Percentiles rank a stretch among this genome's conserved stretches.
phyloP scores from a whole-genome alignment of 129 eudicot genomes.

The Flaveria brownii region DNA sequence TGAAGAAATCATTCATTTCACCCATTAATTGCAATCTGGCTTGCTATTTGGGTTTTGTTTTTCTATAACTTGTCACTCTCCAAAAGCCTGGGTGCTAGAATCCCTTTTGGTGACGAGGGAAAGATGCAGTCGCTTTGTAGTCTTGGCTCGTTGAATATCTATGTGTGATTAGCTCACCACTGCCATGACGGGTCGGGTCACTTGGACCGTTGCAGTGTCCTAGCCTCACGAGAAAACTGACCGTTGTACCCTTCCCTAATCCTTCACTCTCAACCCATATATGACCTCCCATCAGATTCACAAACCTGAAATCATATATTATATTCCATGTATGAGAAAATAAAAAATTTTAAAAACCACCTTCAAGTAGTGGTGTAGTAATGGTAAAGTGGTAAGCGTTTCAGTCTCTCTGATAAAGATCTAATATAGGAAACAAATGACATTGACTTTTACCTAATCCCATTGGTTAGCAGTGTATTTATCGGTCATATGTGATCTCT shows the following conservation, averaged over 20 bases:
- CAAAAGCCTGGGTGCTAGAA: background rate
- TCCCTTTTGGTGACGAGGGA: constrained; percentile 22
- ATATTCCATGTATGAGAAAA: background rate
- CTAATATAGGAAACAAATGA: background rate
- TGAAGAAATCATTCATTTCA: background rate
- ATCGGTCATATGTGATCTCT: background rate
- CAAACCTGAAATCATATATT: constrained; percentile 36
- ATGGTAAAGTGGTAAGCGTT: background rate
- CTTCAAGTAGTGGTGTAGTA: background rate
- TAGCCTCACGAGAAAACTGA: constrained; percentile 39
- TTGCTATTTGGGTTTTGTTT: background rate
- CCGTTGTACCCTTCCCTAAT: constrained; percentile 49
- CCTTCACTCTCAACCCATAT: constrained; percentile 61
- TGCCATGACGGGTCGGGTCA: constrained; percentile 25
- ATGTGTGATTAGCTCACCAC: constrained; percentile 20
- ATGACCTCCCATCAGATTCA: constrained; percentile 56
- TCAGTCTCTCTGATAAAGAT: background rate
- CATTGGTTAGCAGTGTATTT: background rate
- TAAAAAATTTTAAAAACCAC: no score
- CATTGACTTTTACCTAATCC: background rate
- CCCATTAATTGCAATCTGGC: background rate
- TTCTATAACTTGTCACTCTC: background rate
- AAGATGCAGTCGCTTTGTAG: constrained; percentile 18
- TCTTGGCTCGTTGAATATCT: constrained; percentile 13
- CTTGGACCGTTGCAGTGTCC: constrained; percentile 38